Evolutionary conservation across 768 basidiomycete genomes (phyloP), one percentile per base, ranked within the genome.

Genomic region (Termitomyces sp.): DNA sequence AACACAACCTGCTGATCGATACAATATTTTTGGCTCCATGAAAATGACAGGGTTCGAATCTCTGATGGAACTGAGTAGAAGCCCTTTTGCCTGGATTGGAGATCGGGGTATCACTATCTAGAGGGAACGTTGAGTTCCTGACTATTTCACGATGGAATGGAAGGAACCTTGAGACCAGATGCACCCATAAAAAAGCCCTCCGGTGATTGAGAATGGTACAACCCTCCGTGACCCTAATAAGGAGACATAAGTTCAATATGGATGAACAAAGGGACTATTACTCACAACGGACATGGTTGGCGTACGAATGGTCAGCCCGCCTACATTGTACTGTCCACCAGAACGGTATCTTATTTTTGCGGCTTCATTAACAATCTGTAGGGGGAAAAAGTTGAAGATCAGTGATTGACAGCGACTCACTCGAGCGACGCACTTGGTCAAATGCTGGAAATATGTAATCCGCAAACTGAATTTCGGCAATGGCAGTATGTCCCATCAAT

Each of bases 381-480:
- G 20, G 41, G 14, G n/a, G 36, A 46, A 14, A 44, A 40, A 54
- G 57, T 30, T 45, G 55, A 32, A 14, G 18, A 10, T n/a, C 13
- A 10, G 11, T 28, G 7, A 44, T 26, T 16, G 8, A 20, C 11
- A 41, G 8, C 16, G 14, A 24, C 8, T 20, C 18, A 41, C n/a
- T 3, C 14, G 16, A 18, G 26, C 24, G 20, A 52, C 49, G 24
- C 55, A 88, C 91, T 79, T 95, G 94, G 67, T 97, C 94, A 67
- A 98, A 98, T 0, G 94, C 94, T 11, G 94, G 94, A 67, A 79
- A 95, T 59, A 96, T 95, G 68, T 96, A 94, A 67, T 94, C 91
- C 3, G 87, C 83, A 59, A 94, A 94, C 66, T 92, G 90, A 58
- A 97, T 92, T 71, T 98, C 94, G 38, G 92, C 94, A 55, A 98